phyloP scores from a whole-genome alignment of 192 early-diverging fungal genomes.

The Coemansia sp. region DNA sequence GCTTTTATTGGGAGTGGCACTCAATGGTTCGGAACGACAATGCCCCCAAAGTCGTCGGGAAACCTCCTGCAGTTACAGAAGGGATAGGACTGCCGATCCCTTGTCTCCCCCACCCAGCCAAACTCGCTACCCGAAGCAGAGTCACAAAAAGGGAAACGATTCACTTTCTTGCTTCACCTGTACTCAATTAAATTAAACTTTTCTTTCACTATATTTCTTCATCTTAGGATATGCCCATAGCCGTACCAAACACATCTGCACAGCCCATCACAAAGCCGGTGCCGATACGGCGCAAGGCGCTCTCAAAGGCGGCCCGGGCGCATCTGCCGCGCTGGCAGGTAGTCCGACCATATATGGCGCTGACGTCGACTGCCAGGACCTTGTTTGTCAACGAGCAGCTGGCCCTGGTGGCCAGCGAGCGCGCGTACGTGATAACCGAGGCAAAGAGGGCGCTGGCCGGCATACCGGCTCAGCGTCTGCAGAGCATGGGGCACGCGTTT shows the following conservation, averaged over 20 bases:
- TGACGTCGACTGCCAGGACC: background rate
- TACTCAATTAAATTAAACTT: too few species aligned
- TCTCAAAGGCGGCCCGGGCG: background rate
- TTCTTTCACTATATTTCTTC: background rate
- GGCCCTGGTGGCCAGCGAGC: background rate
- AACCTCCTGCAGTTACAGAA: background rate
- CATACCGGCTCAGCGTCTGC: background rate
- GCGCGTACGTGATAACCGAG: background rate
- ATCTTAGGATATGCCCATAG: background rate
- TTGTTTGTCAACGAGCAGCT: background rate
- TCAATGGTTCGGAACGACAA: too few species aligned
- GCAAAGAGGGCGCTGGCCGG: background rate
- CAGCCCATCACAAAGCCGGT: background rate
- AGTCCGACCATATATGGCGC: background rate
- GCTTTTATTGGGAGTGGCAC: too few species aligned
- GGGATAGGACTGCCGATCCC: background rate
- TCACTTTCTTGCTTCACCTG: background rate
- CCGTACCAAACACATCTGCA: background rate
- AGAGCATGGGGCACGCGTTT: slow-evolving; percentile 1
- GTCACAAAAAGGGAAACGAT: background rate
- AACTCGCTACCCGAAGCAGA: background rate
- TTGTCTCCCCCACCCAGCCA: background rate
- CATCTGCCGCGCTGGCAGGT: background rate
- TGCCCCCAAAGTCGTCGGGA: too few species aligned
- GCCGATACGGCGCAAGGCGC: background rate